Conservation (phyloP, 768 basidiomycete species). For the Amanita molliuscula region DNA sequence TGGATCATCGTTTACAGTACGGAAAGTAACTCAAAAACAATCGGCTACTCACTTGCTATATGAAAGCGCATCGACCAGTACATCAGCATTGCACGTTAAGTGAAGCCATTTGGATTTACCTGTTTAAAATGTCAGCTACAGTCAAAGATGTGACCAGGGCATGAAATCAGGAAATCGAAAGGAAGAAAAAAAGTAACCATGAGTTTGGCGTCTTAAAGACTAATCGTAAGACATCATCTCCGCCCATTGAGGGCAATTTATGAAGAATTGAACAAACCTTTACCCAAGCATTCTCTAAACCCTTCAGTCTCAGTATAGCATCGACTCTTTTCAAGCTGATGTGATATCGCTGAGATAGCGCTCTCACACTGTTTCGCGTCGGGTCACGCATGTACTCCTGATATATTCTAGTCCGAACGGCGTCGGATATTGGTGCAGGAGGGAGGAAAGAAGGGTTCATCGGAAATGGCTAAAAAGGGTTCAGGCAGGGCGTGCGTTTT, state of each 20-base stretch:
- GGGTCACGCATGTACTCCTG: slow-evolving; percentile 51
- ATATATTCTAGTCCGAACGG: slow-evolving; percentile 47
- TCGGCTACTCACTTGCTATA: slow-evolving; percentile 28
- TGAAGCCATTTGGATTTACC: slow-evolving; percentile 10
- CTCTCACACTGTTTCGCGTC: slow-evolving; percentile 40
- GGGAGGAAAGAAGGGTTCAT: slow-evolving; percentile 80
- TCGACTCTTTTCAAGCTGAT: slow-evolving; percentile 73
- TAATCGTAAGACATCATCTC: slow-evolving; percentile 55
- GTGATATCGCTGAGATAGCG: slow-evolving; percentile 50
- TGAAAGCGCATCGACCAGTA: slow-evolving; percentile 4
- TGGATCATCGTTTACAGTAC: slow-evolving; percentile 36
- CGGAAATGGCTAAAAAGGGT: slow-evolving; percentile 65
- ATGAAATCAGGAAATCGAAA: slow-evolving; percentile 17
- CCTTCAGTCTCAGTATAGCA: slow-evolving; percentile 76
- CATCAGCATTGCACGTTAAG: slow-evolving; percentile 10
- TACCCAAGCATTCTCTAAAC: slow-evolving; percentile 58
- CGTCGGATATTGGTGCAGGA: slow-evolving; percentile 64
- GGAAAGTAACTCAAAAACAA: not conserved
- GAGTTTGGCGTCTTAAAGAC: slow-evolving; percentile 71
- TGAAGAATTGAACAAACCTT: slow-evolving; percentile 42
- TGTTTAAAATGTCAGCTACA: slow-evolving; percentile 9
- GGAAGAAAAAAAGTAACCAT: slow-evolving; percentile 49
- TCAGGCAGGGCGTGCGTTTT: slow-evolving; percentile 2
- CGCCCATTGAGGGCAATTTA: not conserved
- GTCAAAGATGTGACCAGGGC: slow-evolving; percentile 5